These are phyloP conservation scores for Calonectria naviculata DNA, from an alignment of 2,329 filamentous ascomycete species.

Conservation along the genomic window DNA sequence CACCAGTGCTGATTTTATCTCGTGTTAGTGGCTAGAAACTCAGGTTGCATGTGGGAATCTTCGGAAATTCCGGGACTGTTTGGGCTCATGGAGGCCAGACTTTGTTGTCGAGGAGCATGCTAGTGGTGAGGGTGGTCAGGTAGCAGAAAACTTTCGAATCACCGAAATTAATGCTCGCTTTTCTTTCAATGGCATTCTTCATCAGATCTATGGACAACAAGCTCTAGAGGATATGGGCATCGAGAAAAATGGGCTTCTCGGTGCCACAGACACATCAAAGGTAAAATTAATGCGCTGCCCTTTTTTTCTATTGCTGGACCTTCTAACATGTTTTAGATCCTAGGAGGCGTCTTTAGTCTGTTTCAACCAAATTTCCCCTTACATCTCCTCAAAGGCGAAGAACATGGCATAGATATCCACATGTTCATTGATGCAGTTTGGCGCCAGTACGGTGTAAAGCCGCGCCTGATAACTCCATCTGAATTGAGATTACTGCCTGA, in stretches of 20 bases:
- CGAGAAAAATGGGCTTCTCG: constrained; percentile 23
- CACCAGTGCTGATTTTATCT: neutral
- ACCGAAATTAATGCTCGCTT: constrained; percentile 57
- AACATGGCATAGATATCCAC: constrained; percentile 51
- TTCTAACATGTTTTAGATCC: constrained; percentile 40
- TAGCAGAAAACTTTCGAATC: constrained; percentile 43
- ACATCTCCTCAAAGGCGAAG: constrained; percentile 51
- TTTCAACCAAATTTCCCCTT: constrained; percentile 45
- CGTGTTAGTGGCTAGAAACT: constrained; percentile 42
- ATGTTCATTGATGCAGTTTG: constrained; percentile 47
- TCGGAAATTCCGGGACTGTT: constrained; percentile 29
- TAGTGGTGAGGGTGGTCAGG: constrained; percentile 1
- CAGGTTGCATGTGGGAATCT: constrained; percentile 41
- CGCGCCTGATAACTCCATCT: constrained; percentile 47
- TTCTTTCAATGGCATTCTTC: constrained; percentile 51
- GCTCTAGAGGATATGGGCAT: constrained; percentile 32
- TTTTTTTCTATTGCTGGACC: neutral
- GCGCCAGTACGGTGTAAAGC: constrained; percentile 41
- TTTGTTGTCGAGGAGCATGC: constrained; percentile 48
- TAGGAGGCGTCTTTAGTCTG: constrained; percentile 43
- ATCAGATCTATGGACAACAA: constrained; percentile 43
- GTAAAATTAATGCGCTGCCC: constrained; percentile 25
- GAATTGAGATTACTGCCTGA: constrained; percentile 47
- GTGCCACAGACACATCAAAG: constrained; percentile 38
- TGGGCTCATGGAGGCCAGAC: constrained; percentile 52